Evolutionary conservation across 768 basidiomycete species (phyloP).

Genomic region (Leucogyrophana mollusca): DNA sequence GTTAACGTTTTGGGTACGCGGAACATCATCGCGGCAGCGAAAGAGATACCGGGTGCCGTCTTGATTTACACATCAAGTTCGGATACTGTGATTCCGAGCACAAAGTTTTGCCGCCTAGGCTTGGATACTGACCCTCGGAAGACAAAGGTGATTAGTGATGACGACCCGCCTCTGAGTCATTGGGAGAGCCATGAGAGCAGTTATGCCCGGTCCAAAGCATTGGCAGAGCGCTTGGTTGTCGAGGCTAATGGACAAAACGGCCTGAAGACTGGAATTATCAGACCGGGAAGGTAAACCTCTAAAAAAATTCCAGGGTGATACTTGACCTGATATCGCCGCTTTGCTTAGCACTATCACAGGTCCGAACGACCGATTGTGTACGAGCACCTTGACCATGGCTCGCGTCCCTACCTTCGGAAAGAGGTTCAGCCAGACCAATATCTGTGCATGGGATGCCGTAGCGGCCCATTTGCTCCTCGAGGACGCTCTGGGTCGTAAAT

Average conservation of each 20-base stretch:
- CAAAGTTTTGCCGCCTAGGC: conserved; percentile 30
- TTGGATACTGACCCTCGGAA: conserved; percentile 13
- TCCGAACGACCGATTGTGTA: conserved; percentile 31
- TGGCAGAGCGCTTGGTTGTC: conserved; percentile 54
- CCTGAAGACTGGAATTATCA: conserved; percentile 41
- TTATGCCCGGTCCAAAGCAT: conserved; percentile 55
- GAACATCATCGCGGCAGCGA: conserved; percentile 40
- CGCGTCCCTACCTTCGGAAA: conserved; percentile 31
- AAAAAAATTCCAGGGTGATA: not conserved
- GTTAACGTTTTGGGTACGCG: conserved; percentile 52
- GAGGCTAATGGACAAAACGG: conserved; percentile 47
- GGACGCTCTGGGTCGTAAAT: conserved; percentile 24
- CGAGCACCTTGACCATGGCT: conserved; percentile 30
- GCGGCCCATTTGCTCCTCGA: conserved; percentile 33
- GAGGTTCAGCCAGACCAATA: conserved; percentile 25
- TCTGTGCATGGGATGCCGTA: conserved; percentile 36
- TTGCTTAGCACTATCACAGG: conserved; percentile 31
- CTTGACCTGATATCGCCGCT: not conserved
- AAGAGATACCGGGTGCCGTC: conserved; percentile 33
- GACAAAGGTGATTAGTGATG: conserved; percentile 37
- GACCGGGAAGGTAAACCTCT: conserved; percentile 30
- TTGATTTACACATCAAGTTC: conserved; percentile 49
- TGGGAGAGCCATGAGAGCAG: conserved; percentile 39
- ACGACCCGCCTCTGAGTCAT: conserved; percentile 45
- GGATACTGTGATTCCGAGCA: conserved; percentile 43